Conservation (phyloP, 2,329 filamentous ascomycete genomes). For the Penicillium rolfsii region DNA sequence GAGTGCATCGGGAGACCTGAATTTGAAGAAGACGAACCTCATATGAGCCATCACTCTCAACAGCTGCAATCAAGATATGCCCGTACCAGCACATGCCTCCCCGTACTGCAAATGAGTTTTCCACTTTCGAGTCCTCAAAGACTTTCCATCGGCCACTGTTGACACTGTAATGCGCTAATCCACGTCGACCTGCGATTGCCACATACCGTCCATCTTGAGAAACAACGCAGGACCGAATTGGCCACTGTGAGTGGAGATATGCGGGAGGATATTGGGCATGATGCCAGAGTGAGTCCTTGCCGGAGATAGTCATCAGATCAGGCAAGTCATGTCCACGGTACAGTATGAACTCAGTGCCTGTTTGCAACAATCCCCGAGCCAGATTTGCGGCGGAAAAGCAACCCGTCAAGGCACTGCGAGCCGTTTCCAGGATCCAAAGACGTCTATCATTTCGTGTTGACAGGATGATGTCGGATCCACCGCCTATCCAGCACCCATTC, state of each 20-base stretch:
- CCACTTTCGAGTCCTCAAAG: conserved; percentile 76
- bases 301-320: conserved; percentile 87
- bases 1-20: not conserved
- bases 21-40: conserved; percentile 55
- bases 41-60: conserved; percentile 81
- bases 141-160: conserved; percentile 95
- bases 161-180: conserved; percentile 93
- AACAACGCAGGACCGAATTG: conserved; percentile 81
- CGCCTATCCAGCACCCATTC: conserved; percentile 82
- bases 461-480: conserved; percentile 82
- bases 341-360: conserved; percentile 83
- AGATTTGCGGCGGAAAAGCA: conserved; percentile 92
- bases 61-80: conserved; percentile 87
- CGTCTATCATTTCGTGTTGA: conserved; percentile 71
- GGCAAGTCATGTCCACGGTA: conserved; percentile 92
- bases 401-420: conserved; percentile 86
- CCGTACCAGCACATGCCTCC: conserved; percentile 99
- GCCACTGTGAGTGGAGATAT: conserved; percentile 92
- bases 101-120: conserved; percentile 88
- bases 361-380: conserved; percentile 85
- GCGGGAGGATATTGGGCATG: conserved; percentile 80
- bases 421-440: conserved; percentile 88
- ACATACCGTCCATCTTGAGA: conserved; percentile 93
- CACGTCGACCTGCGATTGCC: conserved; percentile 89
- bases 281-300: conserved; percentile 94